These are phyloP conservation scores for Mediolabrus comicus DNA, from an alignment of 108 stramenopile species.

Conservation along the genomic window DNA sequence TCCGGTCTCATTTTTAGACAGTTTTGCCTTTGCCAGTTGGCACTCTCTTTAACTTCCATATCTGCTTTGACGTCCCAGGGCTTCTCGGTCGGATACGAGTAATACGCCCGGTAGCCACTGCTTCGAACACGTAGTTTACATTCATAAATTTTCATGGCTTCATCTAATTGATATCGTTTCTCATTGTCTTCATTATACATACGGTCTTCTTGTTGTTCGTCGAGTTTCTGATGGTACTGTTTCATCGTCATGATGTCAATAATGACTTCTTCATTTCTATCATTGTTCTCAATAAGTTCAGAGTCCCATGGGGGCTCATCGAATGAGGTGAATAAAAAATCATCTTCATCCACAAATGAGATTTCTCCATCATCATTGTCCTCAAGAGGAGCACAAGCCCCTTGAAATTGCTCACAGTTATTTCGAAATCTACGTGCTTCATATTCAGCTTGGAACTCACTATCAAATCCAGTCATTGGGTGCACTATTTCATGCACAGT, in stretches of 20 bases:
- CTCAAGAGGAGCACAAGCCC: background rate
- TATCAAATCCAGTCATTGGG: background rate
- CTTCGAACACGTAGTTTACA: background rate
- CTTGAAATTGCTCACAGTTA: background rate
- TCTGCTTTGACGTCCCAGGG: slow-evolving; percentile 11
- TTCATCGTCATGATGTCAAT: background rate
- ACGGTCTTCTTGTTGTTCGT: background rate
- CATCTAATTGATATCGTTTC: background rate
- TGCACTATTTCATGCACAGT: background rate
- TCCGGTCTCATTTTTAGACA: slow-evolving; percentile 15
- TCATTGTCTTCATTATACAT: background rate
- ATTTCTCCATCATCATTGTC: background rate
- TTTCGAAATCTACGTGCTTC: background rate
- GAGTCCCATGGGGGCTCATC: background rate
- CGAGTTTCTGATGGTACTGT: background rate
- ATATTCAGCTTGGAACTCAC: background rate
- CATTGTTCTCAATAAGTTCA: background rate
- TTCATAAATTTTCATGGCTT: background rate
- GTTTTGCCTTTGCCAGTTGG: background rate
- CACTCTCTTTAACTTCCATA: slow-evolving; percentile 13
- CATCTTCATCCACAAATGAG: background rate
- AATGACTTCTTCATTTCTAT: background rate
- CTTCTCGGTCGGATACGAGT: slow-evolving; percentile 6
- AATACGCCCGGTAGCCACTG: background rate
- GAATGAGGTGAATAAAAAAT: background rate